Conservation (phyloP, 1,284 basidiomycete species). For the Apiotrichum sp. region DNA sequence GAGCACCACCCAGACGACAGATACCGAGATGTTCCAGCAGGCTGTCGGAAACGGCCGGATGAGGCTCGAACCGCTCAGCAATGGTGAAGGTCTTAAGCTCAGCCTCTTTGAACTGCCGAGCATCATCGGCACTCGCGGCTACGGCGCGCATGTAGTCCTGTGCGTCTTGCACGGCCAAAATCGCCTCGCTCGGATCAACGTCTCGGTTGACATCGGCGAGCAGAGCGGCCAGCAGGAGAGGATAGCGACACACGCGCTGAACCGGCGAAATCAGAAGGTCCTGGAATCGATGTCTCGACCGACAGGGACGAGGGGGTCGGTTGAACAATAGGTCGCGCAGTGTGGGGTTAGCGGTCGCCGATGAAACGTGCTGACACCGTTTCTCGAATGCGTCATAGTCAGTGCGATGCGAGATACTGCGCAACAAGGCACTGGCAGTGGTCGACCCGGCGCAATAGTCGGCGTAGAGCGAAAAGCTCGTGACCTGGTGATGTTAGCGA, state of each 20-base stretch:
- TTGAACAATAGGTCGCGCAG: slow-evolving; percentile 38
- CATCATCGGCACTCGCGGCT: slow-evolving; percentile 55
- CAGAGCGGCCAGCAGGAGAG: slow-evolving; percentile 74
- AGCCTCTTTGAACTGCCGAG: slow-evolving; percentile 55
- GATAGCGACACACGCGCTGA: slow-evolving; percentile 85
- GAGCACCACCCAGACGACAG: slow-evolving; percentile 68
- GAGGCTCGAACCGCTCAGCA: slow-evolving; percentile 56
- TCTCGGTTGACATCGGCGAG: slow-evolving; percentile 35
- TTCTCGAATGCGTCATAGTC: slow-evolving; percentile 81
- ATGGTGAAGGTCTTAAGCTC: slow-evolving; percentile 65
- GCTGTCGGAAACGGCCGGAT: slow-evolving; percentile 41
- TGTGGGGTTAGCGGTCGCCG: slow-evolving; percentile 40
- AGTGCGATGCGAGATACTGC: slow-evolving; percentile 53
- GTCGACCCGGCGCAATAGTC: slow-evolving; percentile 76
- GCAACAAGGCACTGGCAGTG: slow-evolving; percentile 66
- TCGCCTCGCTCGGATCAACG: slow-evolving; percentile 3
- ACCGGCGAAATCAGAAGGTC: slow-evolving; percentile 87
- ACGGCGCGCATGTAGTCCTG: slow-evolving; percentile 55
- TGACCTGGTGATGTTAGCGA: slow-evolving; percentile 52
- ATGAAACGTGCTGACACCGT: slow-evolving; percentile 56
- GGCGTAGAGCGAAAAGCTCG: slow-evolving; percentile 69
- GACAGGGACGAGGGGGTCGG: slow-evolving; percentile 17
- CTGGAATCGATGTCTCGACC: slow-evolving; percentile 51
- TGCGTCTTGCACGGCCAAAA: slow-evolving; percentile 33
- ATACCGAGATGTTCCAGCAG: slow-evolving; percentile 66